phyloP scores from a whole-genome alignment of 202 grass and related monocot species.

The Carex sylvatica region DNA sequence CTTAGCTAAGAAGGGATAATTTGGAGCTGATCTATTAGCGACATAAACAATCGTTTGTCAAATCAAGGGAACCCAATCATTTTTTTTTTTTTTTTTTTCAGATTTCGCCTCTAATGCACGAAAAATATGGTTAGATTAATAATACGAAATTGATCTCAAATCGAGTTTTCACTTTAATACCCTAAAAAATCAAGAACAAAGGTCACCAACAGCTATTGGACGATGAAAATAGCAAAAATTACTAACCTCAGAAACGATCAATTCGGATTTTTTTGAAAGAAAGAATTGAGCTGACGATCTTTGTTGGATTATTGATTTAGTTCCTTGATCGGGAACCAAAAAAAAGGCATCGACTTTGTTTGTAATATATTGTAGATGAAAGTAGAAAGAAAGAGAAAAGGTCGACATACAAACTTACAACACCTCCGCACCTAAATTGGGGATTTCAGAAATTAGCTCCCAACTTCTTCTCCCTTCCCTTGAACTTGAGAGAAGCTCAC shows the following conservation, averaged over 20 bases:
- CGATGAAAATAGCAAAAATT: not conserved
- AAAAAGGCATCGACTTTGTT: not conserved
- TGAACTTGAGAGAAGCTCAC: not conserved
- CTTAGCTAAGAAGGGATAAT: not conserved
- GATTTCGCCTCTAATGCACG: not conserved
- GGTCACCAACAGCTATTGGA: not conserved
- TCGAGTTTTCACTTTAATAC: not conserved
- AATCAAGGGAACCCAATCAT: constrained; percentile 4
- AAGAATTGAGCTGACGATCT: not conserved
- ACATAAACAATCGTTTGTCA: not conserved
- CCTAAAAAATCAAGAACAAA: not conserved
- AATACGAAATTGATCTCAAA: not conserved
- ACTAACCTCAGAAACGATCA: not conserved
- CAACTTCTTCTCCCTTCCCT: not conserved
- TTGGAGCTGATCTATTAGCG: not conserved
- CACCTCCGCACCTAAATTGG: constrained; percentile 15
- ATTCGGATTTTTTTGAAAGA: constrained; percentile 14
- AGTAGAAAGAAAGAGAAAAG: not conserved
- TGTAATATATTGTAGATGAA: not conserved
- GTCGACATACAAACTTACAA: constrained; percentile 18
- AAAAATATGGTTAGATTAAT: not conserved
- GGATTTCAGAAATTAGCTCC: constrained; percentile 7
- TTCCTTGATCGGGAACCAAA: not conserved
- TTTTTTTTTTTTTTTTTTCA: not conserved
- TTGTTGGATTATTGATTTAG: not conserved